These are phyloP conservation scores for Wallacemonas sp. DNA, from an alignment of 208 protist genomes.

Conservation along the genomic window DNA sequence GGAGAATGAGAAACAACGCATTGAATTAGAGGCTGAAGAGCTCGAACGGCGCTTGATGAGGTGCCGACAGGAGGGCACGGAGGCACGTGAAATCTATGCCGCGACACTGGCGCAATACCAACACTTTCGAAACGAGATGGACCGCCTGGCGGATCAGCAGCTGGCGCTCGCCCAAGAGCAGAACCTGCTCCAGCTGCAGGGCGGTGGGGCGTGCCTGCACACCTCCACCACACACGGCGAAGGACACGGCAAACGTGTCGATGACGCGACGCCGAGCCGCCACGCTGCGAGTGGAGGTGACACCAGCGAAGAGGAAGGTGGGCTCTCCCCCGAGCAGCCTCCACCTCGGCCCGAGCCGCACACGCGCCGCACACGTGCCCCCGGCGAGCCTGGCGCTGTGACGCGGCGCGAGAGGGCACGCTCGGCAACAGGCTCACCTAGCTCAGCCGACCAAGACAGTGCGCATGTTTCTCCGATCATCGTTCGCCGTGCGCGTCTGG, in stretches of 20 bases:
- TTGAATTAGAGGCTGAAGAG: conserved; percentile 23
- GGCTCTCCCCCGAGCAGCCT: conserved; percentile 1
- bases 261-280: background rate
- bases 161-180: conserved; percentile 21
- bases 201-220: no score
- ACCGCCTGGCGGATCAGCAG: conserved; percentile 20
- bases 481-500: no score
- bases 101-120: conserved; percentile 9
- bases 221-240: no score
- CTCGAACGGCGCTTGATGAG: conserved; percentile 12
- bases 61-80: conserved; percentile 17
- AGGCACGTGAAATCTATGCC: conserved; percentile 16
- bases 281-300: background rate
- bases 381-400: no score
- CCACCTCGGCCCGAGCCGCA: background rate
- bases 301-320: conserved; percentile 7
- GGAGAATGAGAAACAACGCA: conserved; percentile 22
- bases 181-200: conserved; percentile 16
- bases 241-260: no score
- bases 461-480: conserved; percentile 1
- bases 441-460: background rate
- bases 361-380: background rate
- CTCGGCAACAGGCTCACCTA: background rate
- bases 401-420: background rate
- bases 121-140: conserved; percentile 1